Evolutionary conservation across 148 eudicot genomes (phyloP).

Genomic region (Agrostemma githago): DNA sequence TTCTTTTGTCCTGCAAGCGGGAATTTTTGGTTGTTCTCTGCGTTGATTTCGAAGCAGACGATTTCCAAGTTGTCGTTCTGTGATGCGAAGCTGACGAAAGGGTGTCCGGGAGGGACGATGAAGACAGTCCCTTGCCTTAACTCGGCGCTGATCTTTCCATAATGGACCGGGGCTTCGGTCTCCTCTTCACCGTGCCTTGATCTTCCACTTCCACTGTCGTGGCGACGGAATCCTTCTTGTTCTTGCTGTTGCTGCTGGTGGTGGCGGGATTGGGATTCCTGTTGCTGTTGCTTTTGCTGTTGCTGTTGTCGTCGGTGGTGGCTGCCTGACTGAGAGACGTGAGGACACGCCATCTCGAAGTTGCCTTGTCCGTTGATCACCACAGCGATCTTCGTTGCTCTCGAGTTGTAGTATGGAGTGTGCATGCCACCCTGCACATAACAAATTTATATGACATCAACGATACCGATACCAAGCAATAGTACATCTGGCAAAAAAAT

Average conservation of each 20-base stretch:
- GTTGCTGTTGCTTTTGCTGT: background rate
- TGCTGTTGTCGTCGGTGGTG: background rate
- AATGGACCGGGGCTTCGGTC: constrained; percentile 28
- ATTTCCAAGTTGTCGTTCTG: constrained; percentile 46
- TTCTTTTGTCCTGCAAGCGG: constrained; percentile 61
- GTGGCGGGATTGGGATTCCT: background rate
- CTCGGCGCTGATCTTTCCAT: constrained; percentile 40
- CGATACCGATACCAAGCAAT: no score
- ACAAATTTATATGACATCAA: no score
- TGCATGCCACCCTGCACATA: constrained; percentile 49
- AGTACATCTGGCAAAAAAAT: no score
- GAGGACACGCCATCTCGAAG: constrained; percentile 88
- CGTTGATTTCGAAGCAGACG: constrained; percentile 56
- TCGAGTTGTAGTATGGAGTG: constrained; percentile 55
- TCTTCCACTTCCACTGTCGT: constrained; percentile 12
- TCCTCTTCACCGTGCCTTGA: constrained; percentile 21
- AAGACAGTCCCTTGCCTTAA: constrained; percentile 47
- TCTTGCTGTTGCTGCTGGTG: background rate
- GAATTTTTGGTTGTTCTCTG: constrained; percentile 40
- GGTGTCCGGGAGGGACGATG: constrained; percentile 79
- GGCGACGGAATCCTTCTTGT: background rate
- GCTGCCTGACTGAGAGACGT: constrained; percentile 29
- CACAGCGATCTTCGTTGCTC: constrained; percentile 54
- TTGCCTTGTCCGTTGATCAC: constrained; percentile 53
- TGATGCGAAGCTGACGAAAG: constrained; percentile 55